Percentiles rank a stretch among this genome's conserved stretches.
These are phyloP conservation scores for Colletotrichum salicis DNA, from an alignment of 2,329 filamentous ascomycete genomes.

Conservation along the genomic window DNA sequence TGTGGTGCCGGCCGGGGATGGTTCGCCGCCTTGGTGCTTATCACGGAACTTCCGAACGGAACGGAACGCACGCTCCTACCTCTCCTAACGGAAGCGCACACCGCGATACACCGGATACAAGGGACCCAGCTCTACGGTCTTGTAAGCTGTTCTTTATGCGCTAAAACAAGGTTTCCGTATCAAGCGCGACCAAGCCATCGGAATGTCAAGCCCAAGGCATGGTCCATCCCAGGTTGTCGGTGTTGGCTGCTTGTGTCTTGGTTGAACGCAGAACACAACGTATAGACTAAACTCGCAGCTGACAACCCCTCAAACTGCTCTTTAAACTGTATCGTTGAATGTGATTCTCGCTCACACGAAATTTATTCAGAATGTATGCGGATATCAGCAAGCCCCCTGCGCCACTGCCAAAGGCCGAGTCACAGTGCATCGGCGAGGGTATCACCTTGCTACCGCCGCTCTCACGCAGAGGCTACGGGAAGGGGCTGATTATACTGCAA, in stretches of 20 bases:
- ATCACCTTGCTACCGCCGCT: background rate
- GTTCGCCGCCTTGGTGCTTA: background rate
- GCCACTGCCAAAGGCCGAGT: background rate
- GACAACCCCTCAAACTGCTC: background rate
- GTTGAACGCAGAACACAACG: background rate
- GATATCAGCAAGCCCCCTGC: background rate
- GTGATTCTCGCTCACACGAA: background rate
- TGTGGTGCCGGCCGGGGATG: background rate
- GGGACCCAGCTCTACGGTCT: background rate
- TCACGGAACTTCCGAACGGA: background rate
- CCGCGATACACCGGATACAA: background rate
- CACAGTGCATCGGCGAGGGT: background rate
- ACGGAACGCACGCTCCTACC: background rate
- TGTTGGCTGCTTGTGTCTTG: background rate
- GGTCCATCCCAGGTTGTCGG: background rate
- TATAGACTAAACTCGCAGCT: background rate
- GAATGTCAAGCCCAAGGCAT: background rate
- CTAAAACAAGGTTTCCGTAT: background rate
- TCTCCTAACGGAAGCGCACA: background rate
- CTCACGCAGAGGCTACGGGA: background rate
- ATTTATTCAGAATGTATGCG: background rate
- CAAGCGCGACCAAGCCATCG: background rate
- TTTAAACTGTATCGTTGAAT: too few relatives aligned
- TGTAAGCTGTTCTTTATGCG: background rate
- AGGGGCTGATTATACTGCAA: background rate